A percentile compares a stretch with the other conserved stretches of the same genome.
phyloP scores from a whole-genome alignment of 768 basidiomycete genomes.

The Sutorius australiensis region DNA sequence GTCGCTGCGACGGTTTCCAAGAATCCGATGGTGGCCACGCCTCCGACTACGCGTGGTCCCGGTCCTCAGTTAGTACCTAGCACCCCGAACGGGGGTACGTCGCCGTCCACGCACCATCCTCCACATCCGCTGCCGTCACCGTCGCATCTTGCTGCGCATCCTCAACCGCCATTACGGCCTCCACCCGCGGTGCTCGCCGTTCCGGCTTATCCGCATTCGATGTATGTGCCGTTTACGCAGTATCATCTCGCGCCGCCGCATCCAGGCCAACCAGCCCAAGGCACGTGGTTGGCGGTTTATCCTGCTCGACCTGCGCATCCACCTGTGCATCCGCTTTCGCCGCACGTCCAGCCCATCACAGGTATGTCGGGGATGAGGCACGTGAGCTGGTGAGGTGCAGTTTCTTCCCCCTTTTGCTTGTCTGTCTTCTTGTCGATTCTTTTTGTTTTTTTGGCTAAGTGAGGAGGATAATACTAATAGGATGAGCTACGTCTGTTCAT shows the following conservation, averaged over 20 bases:
- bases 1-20: not conserved
- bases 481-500: slow-evolving; percentile 4
- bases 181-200: slow-evolving; percentile 17
- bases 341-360: slow-evolving; percentile 16
- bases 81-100: not conserved
- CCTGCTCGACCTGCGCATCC: slow-evolving; percentile 14
- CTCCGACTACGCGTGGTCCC: slow-evolving; percentile 4
- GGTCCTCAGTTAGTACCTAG: not conserved
- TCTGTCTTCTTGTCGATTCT: slow-evolving; percentile 14
- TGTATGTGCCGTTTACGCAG: slow-evolving; percentile 22
- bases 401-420: not conserved
- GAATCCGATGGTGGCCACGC: not conserved
- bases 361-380: slow-evolving; percentile 25
- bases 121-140: slow-evolving; percentile 13
- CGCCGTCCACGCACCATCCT: not conserved
- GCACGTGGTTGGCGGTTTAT: slow-evolving; percentile 25
- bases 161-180: slow-evolving; percentile 4
- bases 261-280: slow-evolving; percentile 12
- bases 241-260: slow-evolving; percentile 17
- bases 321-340: slow-evolving; percentile 16
- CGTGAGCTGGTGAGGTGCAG: slow-evolving; percentile 19
- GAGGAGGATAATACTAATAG: slow-evolving; percentile 18
- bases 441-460: slow-evolving; percentile 15
- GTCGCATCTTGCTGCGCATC: slow-evolving; percentile 8
- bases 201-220: slow-evolving; percentile 16